These are phyloP conservation scores for Didymella keratinophila DNA, from an alignment of 2,329 filamentous ascomycete species.

Conservation along the genomic window DNA sequence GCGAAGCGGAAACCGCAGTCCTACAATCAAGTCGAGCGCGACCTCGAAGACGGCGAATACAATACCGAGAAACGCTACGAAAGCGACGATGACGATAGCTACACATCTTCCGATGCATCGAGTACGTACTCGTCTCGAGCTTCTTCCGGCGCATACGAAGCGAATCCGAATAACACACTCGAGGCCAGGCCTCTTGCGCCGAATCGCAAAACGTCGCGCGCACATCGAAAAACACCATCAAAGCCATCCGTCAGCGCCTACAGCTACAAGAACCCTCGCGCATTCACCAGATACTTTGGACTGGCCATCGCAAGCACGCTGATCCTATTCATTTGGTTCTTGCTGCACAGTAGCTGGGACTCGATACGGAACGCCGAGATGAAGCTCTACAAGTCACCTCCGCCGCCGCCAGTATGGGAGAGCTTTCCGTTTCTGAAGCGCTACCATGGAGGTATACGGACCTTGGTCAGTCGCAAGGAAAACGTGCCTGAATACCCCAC, in stretches of 20 bases:
- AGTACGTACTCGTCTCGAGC: conserved; percentile 64
- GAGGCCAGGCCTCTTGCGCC: conserved; percentile 30
- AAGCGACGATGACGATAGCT: conserved; percentile 43
- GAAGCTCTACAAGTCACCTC: conserved; percentile 66
- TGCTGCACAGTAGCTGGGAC: conserved; percentile 76
- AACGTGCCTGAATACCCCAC: conserved; percentile 85
- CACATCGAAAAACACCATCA: conserved; percentile 31
- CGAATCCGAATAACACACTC: conserved; percentile 39
- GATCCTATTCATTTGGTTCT: conserved; percentile 76
- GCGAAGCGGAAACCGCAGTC: conserved; percentile 49
- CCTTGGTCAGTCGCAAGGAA: conserved; percentile 68
- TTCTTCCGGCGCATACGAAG: conserved; percentile 40
- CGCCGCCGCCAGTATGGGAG: conserved; percentile 80
- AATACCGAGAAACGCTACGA: conserved; percentile 52
- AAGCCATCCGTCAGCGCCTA: conserved; percentile 46
- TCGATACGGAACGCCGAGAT: conserved; percentile 70
- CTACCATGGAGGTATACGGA: conserved; percentile 88
- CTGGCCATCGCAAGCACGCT: conserved; percentile 73
- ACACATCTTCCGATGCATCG: conserved; percentile 51
- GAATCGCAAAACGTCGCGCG: conserved; percentile 22
- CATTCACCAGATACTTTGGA: conserved; percentile 79
- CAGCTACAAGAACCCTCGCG: conserved; percentile 72
- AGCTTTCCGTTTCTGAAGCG: conserved; percentile 83
- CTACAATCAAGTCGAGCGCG: conserved; percentile 44
- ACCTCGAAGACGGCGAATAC: conserved; percentile 45